A percentile compares a stretch with the other conserved stretches of the same genome.
Conservation (phyloP, 257 asterid genomes). For the Oldenlandia corymbosa region DNA sequence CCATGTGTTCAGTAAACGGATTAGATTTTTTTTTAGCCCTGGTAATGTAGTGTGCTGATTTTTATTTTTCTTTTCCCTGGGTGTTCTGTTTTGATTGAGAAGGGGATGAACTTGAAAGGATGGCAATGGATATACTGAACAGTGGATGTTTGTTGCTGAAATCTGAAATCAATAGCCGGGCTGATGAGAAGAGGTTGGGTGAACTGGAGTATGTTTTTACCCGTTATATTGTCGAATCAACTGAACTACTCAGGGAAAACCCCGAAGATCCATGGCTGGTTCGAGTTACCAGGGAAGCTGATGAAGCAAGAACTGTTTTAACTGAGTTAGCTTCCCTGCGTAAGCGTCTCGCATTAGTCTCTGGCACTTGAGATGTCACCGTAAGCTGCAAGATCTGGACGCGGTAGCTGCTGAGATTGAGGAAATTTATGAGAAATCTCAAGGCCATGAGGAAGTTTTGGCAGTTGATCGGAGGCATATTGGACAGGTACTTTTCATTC, state of each 20-base stretch:
- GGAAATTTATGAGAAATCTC: no score
- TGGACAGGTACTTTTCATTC: no score
- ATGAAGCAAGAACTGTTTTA: neutral
- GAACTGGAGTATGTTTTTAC: neutral
- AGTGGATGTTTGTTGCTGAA: neutral
- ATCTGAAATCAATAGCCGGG: neutral
- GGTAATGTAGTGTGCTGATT: no score
- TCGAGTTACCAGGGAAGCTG: neutral
- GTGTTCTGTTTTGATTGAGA: neutral
- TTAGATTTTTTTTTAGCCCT: no score
- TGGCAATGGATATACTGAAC: neutral
- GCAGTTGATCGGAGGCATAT: no score
- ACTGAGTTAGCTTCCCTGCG: neutral
- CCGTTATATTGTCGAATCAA: neutral
- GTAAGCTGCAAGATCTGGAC: no score
- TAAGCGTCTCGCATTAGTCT: no score
- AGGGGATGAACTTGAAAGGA: neutral
- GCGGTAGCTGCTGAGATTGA: no score
- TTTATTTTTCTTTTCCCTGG: neutral
- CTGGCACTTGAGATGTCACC: no score
- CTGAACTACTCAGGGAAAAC: neutral
- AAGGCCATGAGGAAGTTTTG: no score
- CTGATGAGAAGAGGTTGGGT: neutral
- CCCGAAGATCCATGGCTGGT: neutral
- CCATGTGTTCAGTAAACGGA: no score